Evolutionary conservation across 78 protist species (phyloP).

Genomic region (Protostelium mycophagum): DNA sequence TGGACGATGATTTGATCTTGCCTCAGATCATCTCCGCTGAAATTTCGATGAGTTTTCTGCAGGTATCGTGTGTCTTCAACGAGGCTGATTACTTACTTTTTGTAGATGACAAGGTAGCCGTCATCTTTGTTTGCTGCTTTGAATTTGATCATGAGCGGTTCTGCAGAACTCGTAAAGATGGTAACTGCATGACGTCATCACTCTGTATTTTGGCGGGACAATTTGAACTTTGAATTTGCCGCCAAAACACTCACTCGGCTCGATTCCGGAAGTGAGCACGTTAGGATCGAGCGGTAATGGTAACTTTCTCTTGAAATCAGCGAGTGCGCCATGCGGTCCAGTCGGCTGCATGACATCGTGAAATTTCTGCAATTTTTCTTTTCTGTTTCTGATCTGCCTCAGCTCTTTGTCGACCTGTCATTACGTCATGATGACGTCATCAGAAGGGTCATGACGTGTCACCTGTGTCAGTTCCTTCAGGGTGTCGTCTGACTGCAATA

Average conservation of each 20-base stretch:
- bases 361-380: conserved; percentile 3
- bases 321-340: background rate
- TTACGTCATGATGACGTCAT: background rate
- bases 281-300: conserved; percentile 6
- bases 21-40: conserved; percentile 91
- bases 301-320: background rate
- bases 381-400: background rate
- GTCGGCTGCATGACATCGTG: background rate
- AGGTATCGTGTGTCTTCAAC: background rate
- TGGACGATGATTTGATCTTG: conserved; percentile 96
- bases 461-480: background rate
- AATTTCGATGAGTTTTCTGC: no score
- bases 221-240: no score
- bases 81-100: background rate
- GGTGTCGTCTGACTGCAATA: background rate
- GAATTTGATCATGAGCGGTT: background rate
- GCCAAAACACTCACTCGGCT: background rate
- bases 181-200: background rate
- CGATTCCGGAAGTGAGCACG: background rate
- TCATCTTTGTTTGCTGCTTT: background rate
- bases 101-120: background rate
- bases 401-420: background rate
- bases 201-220: background rate
- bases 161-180: background rate
- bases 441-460: background rate